phyloP scores from a whole-genome alignment of 2,329 filamentous ascomycete species.

The Aureobasidium sp. region DNA sequence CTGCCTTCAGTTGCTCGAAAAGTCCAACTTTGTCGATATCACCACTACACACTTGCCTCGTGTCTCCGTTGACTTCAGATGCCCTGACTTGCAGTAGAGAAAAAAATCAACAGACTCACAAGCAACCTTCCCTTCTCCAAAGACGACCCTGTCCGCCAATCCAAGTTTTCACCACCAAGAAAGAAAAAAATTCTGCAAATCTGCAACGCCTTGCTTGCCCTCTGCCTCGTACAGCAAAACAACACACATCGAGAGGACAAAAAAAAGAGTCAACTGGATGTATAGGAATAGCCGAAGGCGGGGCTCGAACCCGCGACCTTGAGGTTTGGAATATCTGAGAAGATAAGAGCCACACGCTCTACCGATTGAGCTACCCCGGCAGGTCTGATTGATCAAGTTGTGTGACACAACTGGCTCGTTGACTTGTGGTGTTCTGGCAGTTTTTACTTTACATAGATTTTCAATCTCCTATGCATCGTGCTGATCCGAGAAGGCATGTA shows the following conservation, averaged over 20 bases:
- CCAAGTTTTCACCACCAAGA: neutral
- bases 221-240: neutral
- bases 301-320: conserved; percentile 12
- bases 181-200: neutral
- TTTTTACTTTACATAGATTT: too few species aligned
- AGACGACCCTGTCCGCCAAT: neutral
- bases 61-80: too few species aligned
- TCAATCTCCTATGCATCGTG: too few species aligned
- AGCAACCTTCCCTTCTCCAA: too few species aligned
- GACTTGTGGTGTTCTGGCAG: neutral
- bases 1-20: neutral
- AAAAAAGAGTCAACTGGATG: neutral
- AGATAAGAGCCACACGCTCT: conserved; percentile 40
- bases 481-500: too few species aligned
- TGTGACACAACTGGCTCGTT: conserved; percentile 1
- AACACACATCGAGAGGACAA: neutral
- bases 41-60: too few species aligned
- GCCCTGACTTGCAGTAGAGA: too few species aligned
- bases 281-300: conserved; percentile 11
- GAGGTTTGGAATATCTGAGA: neutral
- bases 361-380: conserved; percentile 42
- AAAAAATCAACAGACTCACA: too few species aligned
- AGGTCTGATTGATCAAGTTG: conserved; percentile 10
- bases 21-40: too few species aligned
- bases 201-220: neutral